These are phyloP conservation scores for Lepiota brunneoincarnata DNA, from an alignment of 768 basidiomycete genomes.

Conservation along the genomic window DNA sequence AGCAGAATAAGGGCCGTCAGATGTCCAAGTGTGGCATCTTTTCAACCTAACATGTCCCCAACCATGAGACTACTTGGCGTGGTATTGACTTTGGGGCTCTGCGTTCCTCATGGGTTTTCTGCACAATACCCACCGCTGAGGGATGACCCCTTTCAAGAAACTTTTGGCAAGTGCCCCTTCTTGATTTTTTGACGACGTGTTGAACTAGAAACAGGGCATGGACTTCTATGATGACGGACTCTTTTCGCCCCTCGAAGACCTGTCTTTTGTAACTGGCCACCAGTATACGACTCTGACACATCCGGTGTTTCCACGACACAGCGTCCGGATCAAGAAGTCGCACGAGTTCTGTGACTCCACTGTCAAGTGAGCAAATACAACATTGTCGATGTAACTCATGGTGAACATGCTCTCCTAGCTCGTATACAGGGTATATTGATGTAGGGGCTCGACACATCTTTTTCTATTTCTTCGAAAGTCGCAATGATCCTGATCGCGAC, in stretches of 20 bases:
- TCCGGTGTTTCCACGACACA: slow-evolving; percentile 48
- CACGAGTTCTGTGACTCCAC: slow-evolving; percentile 53
- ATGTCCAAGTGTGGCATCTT: too few relatives aligned
- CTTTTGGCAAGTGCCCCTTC: too few relatives aligned
- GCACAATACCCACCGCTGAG: too few relatives aligned
- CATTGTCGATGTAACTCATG: neutral
- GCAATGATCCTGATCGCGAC: slow-evolving; percentile 56
- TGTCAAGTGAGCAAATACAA: slow-evolving; percentile 38
- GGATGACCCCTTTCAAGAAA: too few relatives aligned
- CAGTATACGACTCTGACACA: slow-evolving; percentile 38
- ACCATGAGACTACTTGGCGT: too few relatives aligned
- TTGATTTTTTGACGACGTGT: too few relatives aligned
- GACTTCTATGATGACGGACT: slow-evolving; percentile 27
- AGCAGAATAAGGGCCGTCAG: too few relatives aligned
- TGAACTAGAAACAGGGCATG: too few relatives aligned
- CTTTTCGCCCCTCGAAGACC: slow-evolving; percentile 32
- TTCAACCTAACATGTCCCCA: too few relatives aligned
- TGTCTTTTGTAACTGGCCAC: slow-evolving; percentile 29
- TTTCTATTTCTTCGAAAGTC: slow-evolving; percentile 79
- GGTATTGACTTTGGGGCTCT: too few relatives aligned
- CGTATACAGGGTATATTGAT: slow-evolving; percentile 69
- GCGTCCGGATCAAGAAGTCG: slow-evolving; percentile 59
- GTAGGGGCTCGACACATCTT: slow-evolving; percentile 61
- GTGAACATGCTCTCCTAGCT: slow-evolving; percentile 25
- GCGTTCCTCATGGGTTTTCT: too few relatives aligned